phyloP scores from a whole-genome alignment of 202 grass and related monocot genomes.

The Hordeum pubiflorum region DNA sequence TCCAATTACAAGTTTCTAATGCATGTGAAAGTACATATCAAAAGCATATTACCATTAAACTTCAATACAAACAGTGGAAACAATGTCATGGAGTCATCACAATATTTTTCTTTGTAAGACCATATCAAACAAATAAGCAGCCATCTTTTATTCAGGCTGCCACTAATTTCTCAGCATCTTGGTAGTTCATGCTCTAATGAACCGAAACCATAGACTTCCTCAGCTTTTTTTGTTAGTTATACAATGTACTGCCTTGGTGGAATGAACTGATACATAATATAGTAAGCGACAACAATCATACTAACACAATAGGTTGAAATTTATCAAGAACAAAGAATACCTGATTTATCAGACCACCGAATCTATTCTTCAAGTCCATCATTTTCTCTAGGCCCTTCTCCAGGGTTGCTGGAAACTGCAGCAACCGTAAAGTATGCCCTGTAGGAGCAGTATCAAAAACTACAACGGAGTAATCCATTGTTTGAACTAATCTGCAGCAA shows the following conservation, averaged over 20 bases:
- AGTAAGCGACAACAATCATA: not conserved
- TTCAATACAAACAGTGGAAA: not conserved
- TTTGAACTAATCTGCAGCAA: slow-evolving; percentile 90
- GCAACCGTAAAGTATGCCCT: slow-evolving; percentile 84
- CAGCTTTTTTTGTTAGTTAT: slow-evolving; percentile 11
- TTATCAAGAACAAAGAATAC: slow-evolving; percentile 22
- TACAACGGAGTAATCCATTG: slow-evolving; percentile 99
- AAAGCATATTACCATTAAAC: not conserved
- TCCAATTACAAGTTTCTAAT: not conserved
- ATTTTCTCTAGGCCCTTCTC: slow-evolving; percentile 98
- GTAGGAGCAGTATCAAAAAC: slow-evolving; percentile 99
- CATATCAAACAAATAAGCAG: not conserved
- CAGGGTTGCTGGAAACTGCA: slow-evolving; percentile 95
- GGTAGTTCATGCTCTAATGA: not conserved
- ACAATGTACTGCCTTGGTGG: not conserved
- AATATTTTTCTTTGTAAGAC: not conserved
- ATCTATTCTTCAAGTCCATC: slow-evolving; percentile 90
- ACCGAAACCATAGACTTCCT: not conserved
- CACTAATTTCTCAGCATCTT: not conserved
- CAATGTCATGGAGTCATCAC: not conserved
- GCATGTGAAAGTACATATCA: not conserved
- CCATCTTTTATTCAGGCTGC: not conserved
- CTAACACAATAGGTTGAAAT: too few relatives aligned
- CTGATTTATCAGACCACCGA: slow-evolving; percentile 88
- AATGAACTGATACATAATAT: not conserved